These are phyloP conservation scores for Phialophora chinensis DNA, from an alignment of 2,329 filamentous ascomycete species.

Conservation along the genomic window DNA sequence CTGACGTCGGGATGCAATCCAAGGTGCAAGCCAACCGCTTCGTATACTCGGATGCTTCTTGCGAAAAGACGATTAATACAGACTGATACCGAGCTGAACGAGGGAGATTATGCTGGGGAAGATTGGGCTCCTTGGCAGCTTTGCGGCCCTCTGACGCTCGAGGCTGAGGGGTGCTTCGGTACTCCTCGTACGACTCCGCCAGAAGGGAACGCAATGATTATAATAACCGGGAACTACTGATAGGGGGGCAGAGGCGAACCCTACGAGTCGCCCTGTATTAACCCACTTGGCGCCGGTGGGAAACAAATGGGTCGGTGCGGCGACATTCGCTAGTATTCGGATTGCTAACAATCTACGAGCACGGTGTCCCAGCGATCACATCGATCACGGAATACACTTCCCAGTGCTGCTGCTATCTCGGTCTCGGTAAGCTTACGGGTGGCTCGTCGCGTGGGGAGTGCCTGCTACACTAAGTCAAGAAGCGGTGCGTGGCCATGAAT, in stretches of 20 bases:
- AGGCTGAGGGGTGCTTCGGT: conserved; percentile 8
- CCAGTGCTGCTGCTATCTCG: conserved; percentile 8
- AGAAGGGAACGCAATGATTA: background rate
- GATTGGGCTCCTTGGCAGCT: conserved; percentile 4
- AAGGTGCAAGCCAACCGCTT: conserved; percentile 10
- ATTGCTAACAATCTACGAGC: background rate
- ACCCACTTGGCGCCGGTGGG: background rate
- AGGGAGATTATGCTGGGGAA: conserved; percentile 3
- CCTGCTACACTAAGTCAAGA: conserved; percentile 5
- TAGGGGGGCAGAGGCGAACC: background rate
- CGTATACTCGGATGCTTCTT: conserved; percentile 15
- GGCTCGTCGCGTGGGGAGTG: conserved; percentile 17
- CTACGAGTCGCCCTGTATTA: background rate
- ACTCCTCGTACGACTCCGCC: background rate
- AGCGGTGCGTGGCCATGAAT: conserved; percentile 6
- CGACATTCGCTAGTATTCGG: background rate
- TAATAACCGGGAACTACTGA: background rate
- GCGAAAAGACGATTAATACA: background rate
- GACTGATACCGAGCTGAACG: background rate
- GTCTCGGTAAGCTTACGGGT: conserved; percentile 22
- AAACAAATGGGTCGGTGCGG: background rate
- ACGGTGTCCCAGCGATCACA: background rate
- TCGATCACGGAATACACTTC: background rate
- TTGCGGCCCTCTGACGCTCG: conserved; percentile 2
- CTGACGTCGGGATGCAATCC: conserved; percentile 8